Conservation (phyloP, 495 filamentous ascomycete genomes). For the Immersiella caudata region DNA sequence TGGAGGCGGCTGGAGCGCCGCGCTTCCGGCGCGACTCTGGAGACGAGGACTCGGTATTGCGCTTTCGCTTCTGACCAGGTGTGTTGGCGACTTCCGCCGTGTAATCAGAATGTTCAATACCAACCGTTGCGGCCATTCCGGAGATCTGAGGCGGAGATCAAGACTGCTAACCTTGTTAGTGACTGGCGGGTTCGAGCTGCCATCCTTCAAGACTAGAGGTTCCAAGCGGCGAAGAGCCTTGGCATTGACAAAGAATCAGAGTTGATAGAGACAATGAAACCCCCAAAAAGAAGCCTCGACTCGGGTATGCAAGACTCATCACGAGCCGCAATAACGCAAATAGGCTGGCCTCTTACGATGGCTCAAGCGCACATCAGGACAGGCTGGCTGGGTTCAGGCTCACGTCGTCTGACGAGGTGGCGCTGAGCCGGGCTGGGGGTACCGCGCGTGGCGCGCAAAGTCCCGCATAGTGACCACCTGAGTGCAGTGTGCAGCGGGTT, state of each 20-base stretch:
- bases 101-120: slow-evolving; percentile 45
- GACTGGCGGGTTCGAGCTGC: background rate
- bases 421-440: slow-evolving; percentile 2
- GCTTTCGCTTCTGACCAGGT: slow-evolving; percentile 52
- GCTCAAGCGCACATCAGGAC: no score
- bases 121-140: slow-evolving; percentile 49
- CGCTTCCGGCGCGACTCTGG: slow-evolving; percentile 53
- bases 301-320: background rate
- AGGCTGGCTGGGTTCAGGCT: background rate
- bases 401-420: slow-evolving; percentile 6
- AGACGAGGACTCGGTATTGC: slow-evolving; percentile 43
- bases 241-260: background rate
- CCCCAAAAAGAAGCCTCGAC: background rate
- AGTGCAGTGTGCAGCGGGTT: background rate
- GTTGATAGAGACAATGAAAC: background rate
- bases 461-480: background rate
- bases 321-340: background rate
- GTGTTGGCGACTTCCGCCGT: slow-evolving; percentile 30
- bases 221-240: background rate
- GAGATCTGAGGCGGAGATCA: slow-evolving; percentile 25
- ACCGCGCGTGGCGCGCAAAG: slow-evolving; percentile 19
- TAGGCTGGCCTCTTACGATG: background rate
- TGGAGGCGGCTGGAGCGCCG: slow-evolving; percentile 42
- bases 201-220: background rate
- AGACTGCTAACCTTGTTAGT: slow-evolving; percentile 23